Conservation (phyloP, 1,139 yeast genomes). For the Pichia sp. region DNA sequence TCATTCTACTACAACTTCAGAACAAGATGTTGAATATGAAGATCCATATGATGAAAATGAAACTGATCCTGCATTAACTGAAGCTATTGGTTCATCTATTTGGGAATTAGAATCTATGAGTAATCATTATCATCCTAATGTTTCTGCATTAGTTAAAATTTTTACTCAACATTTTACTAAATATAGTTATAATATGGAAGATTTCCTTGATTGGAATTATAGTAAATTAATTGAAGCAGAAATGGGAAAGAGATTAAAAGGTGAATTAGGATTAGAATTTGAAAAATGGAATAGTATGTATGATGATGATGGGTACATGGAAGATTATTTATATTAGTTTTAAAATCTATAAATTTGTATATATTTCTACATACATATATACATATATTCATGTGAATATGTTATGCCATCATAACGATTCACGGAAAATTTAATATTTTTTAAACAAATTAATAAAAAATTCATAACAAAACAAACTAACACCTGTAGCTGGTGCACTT, state of each 20-base stretch:
- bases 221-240: conserved; percentile 71
- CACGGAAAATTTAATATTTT: neutral
- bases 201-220: conserved; percentile 89
- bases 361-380: too few relatives aligned
- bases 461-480: conserved; percentile 72
- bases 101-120: conserved; percentile 84
- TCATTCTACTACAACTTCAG: conserved; percentile 44
- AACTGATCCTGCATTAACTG: conserved; percentile 67
- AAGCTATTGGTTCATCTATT: conserved; percentile 77
- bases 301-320: conserved; percentile 24
- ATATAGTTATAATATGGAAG: conserved; percentile 82
- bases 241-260: conserved; percentile 58
- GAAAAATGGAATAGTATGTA: conserved; percentile 50
- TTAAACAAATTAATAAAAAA: conserved; percentile 21
- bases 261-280: conserved; percentile 73
- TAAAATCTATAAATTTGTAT: neutral
- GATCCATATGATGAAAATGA: conserved; percentile 70
- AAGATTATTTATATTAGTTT: conserved; percentile 18
- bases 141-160: conserved; percentile 84
- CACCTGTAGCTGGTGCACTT: conserved; percentile 77
- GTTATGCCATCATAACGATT: conserved; percentile 7
- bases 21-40: conserved; percentile 27
- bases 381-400: neutral
- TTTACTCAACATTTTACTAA: conserved; percentile 87
- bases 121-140: conserved; percentile 92